Evolutionary conservation across 495 filamentous ascomycete genomes (phyloP), one percentile per base, ranked within the genome.

Genomic region (Daldinia loculata): DNA sequence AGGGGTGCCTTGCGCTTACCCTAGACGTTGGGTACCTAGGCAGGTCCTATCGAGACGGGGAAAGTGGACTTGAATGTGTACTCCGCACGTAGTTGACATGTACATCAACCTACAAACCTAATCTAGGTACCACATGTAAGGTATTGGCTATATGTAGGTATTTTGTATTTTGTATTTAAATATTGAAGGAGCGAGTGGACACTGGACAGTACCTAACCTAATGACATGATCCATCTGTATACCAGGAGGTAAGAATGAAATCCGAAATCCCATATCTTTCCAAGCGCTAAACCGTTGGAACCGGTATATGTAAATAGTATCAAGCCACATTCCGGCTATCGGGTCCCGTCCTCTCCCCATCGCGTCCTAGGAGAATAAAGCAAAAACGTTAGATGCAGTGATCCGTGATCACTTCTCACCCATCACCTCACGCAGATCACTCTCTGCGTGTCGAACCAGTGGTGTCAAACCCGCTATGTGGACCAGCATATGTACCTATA

Each of bases 31-130:
- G 24, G 50, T 38, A 51, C 32, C 30, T 19, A 56, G 30, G 19
- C 19, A 57, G 14, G 48, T 61, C 11, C 53, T 71, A 36, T 57
- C 38, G 30, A 63, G 58, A 71, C 59, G 69, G 69, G 63, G 63
- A 66, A 61, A 43, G 58, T 56, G 69, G 57, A 53, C 34, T 63
- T 22, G 22, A 1, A 19, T 7, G 22, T 51, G 69, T 67, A 67
- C 69, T 71, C 63, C 63, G 55, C 63, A 45, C 29, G 61, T 64
- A 67, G 38, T 60, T 61, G 17, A 59, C 55, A 72, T 68, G 70
- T 72, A 72, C 60, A 58, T 59, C 62, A 56, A 7, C 39, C 34
- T 38, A 36, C 53, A n/a, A 58, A 59, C 38, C 15, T 61, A 53
- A 53, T 53, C 50, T 53, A 17, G 26, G 14, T 53, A 30, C 50